phyloP scores from a whole-genome alignment of 2,329 filamentous ascomycete genomes.

The Podosphaera xanthii region DNA sequence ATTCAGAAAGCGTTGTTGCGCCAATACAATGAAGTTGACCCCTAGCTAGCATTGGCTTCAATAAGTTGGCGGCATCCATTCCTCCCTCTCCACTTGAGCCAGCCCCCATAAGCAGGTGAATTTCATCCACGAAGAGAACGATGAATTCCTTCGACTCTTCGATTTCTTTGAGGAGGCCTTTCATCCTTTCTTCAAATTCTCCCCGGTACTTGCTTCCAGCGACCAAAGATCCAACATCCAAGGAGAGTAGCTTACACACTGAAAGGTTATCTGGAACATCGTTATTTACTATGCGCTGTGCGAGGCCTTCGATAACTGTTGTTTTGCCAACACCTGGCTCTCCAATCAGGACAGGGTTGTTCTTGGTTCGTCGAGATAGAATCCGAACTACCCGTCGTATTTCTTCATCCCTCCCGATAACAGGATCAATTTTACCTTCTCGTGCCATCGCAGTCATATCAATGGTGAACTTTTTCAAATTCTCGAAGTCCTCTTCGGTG shows the following conservation, averaged over 20 bases:
- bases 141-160: slow-evolving; percentile 89
- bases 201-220: slow-evolving; percentile 96
- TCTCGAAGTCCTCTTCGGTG: slow-evolving; percentile 78
- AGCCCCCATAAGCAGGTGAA: slow-evolving; percentile 94
- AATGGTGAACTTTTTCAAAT: slow-evolving; percentile 92
- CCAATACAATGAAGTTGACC: slow-evolving; percentile 96
- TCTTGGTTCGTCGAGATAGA: slow-evolving; percentile 81
- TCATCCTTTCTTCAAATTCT: slow-evolving; percentile 98
- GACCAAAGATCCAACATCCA: slow-evolving; percentile 86
- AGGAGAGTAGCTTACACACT: slow-evolving; percentile 76
- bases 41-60: slow-evolving; percentile 94
- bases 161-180: slow-evolving; percentile 94
- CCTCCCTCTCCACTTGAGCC: slow-evolving; percentile 85
- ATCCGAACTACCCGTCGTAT: slow-evolving; percentile 83
- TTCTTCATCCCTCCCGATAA: slow-evolving; percentile 91
- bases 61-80: slow-evolving; percentile 93
- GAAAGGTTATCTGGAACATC: slow-evolving; percentile 93
- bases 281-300: slow-evolving; percentile 83
- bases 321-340: slow-evolving; percentile 98
- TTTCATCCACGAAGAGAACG: slow-evolving; percentile 94
- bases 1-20: slow-evolving; percentile 83
- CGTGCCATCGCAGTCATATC: slow-evolving; percentile 93
- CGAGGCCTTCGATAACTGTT: slow-evolving; percentile 87
- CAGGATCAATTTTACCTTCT: slow-evolving; percentile 93
- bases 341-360: slow-evolving; percentile 94